Evolutionary conservation across 2,329 filamentous ascomycete species (phyloP).

Genomic region (Thielaviopsis punctulata): DNA sequence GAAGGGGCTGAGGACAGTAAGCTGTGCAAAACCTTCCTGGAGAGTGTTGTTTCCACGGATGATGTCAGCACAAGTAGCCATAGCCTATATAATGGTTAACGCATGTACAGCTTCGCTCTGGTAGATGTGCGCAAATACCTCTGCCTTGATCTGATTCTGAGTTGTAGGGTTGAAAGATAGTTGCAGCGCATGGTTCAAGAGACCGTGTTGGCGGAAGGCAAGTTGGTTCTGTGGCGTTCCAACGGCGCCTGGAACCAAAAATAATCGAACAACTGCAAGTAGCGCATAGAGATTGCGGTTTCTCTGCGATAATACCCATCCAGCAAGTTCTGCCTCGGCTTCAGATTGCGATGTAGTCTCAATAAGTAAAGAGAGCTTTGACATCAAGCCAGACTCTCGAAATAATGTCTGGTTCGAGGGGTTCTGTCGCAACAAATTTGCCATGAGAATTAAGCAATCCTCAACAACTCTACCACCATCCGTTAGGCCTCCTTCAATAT

Average conservation of each 20-base stretch:
- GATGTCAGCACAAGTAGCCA: conserved; percentile 72
- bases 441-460: conserved; percentile 79
- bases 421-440: conserved; percentile 76
- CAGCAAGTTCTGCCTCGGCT: conserved; percentile 37
- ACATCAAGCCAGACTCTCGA: conserved; percentile 71
- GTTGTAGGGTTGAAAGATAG: conserved; percentile 62
- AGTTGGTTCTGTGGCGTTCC: conserved; percentile 71
- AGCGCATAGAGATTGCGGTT: conserved; percentile 89
- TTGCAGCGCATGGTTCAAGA: conserved; percentile 63
- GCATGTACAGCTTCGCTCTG: background rate
- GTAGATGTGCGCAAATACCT: conserved; percentile 32
- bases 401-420: conserved; percentile 87
- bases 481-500: conserved; percentile 60
- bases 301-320: conserved; percentile 59
- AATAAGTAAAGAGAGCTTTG: conserved; percentile 53
- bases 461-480: conserved; percentile 79
- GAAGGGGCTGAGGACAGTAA: conserved; percentile 44
- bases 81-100: conserved; percentile 35
- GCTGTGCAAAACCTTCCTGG: conserved; percentile 78
- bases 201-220: conserved; percentile 68
- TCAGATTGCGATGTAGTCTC: conserved; percentile 35
- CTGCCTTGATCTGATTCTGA: conserved; percentile 62
- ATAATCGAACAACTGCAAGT: conserved; percentile 69
- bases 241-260: conserved; percentile 63
- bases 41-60: conserved; percentile 65